Base-by-base conservation (phyloP, 83 land plant genomes). In the Larix sibirica region DNA sequence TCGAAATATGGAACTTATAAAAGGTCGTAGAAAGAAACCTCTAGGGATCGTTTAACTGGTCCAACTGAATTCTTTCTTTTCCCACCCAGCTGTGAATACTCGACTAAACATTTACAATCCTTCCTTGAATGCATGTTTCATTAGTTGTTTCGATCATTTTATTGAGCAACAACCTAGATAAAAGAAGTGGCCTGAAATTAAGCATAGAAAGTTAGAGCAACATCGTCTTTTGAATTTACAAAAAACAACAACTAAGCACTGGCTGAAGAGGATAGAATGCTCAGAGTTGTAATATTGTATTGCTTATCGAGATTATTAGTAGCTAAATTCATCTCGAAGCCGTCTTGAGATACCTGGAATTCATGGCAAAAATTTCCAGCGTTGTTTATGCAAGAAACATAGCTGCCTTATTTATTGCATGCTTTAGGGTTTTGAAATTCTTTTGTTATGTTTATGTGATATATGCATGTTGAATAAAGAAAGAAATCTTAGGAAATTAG, bases 51-150 rank as follows among this genome's bases (percentile, higher is more conserved):
- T 89, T 84, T 61, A 79, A 79, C 0, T 62, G 62, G 40, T 87
- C 83, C 56, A 86, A 87, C 24, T 67, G 77, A 66, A 93, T 58
- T 26, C 84, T 54, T 83, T 89, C 87, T 81, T 87, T 86, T 82
- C 88, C 81, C 60, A 94, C 83, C 96, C 94, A 94, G 28, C 82
- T 36, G 84, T 94, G 90, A 44, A 92, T 87, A 63, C 78, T 67
- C 44, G 96, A 94, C 13, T 93, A 84, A 4, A 94, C 94, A 84
- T 92, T 94, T 78, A 94, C 93, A 26, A 94, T 94, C 21, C 96
- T 81, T 33, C 96, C 96, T 62, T 94, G 83, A 28, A 92, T 63
- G 75, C 94, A 91, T n/a, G 89, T 86, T 10, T 3, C 82, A 23
- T 70, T 60, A 50, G 96, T 93, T 79, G 92, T 94, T 69, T 89